Base-by-base conservation (phyloP, 345 rosid species). In the Populus simonii region DNA sequence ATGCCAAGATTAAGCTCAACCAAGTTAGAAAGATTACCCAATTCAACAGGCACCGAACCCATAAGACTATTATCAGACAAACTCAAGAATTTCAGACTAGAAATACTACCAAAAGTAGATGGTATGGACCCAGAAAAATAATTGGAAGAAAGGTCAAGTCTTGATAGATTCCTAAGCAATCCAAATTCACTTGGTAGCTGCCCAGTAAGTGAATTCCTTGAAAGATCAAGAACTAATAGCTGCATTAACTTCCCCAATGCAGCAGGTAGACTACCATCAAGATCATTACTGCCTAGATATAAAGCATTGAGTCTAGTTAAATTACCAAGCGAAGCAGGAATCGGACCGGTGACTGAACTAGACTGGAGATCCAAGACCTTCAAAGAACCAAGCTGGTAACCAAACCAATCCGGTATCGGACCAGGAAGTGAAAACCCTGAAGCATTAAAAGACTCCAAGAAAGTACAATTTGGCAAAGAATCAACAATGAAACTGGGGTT, bases 381-480 rank as follows among this genome's bases (percentile, higher is more conserved):
- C 63, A 78, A 68, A 3, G 81, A 78, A 53, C 66, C 69, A 15
- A 82, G 68, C 63, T 13, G 38, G 72, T 7, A 11, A 15, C 84
- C 84, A 6, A 82, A 74, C 84, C 73, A 82, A 5, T 43, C 47
- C 63, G 81, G 84, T 29, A 82, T 82, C 0, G 81, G n/a, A 41
- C 84, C 84, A 3, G 79, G 81, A 29, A 82, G 81, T 22, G 79
- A 29, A 71, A 82, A 82, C 70, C 75, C 20, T 11, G 84, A 82
- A 65, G 81, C 81, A 39, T 82, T 82, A 29, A 82, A 82, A 51
- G 72, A 59, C 76, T 82, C 81, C 35, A 82, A 66, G 38, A 57
- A 82, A 13, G 81, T 70, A 36, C 78, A 78, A 75, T 70, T 82
- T 5, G 38, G 66, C 5, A 82, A 62, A 33, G 84, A 65, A 20